These are phyloP conservation scores for Quercus phellos DNA, from an alignment of 331 rosid species.

Conservation along the genomic window DNA sequence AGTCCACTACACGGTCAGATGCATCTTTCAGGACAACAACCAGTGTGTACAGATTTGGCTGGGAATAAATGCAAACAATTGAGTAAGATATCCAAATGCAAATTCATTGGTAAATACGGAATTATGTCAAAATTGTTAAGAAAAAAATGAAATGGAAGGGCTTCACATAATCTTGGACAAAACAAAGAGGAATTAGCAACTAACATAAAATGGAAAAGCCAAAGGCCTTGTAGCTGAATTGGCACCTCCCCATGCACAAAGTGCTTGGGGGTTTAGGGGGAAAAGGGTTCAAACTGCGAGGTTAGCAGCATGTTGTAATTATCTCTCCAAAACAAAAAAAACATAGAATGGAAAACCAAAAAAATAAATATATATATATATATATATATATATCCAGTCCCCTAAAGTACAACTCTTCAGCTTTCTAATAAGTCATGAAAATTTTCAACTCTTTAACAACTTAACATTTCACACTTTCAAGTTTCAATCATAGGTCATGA, in stretches of 20 bases:
- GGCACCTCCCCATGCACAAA: too few relatives aligned
- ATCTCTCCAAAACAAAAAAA: too few relatives aligned
- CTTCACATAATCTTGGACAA: not conserved
- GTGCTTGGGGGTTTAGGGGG: too few relatives aligned
- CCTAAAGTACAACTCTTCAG: conserved; percentile 1
- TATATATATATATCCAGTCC: not conserved
- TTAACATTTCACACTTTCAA: not conserved
- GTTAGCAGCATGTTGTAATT: too few relatives aligned
- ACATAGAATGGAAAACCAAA: not conserved
- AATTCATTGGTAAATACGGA: not conserved
- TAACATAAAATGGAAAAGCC: not conserved
- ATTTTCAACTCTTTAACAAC: not conserved
- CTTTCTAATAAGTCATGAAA: not conserved
- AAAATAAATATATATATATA: too few relatives aligned
- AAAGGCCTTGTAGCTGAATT: too few relatives aligned
- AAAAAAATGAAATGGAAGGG: not conserved
- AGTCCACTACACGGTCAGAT: conserved; percentile 65
- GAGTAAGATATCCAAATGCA: conserved; percentile 5
- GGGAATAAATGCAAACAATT: conserved; percentile 25
- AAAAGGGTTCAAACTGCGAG: too few relatives aligned
- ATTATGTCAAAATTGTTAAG: not conserved
- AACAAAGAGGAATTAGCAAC: not conserved
- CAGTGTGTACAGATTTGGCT: conserved; percentile 85
- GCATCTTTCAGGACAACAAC: conserved; percentile 69
- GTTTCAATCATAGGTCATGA: not conserved